Percentiles rank a stretch among this genome's conserved stretches.
Conservation (phyloP, 352 stramenopile genomes). For the Phytophthora pistaciae region DNA sequence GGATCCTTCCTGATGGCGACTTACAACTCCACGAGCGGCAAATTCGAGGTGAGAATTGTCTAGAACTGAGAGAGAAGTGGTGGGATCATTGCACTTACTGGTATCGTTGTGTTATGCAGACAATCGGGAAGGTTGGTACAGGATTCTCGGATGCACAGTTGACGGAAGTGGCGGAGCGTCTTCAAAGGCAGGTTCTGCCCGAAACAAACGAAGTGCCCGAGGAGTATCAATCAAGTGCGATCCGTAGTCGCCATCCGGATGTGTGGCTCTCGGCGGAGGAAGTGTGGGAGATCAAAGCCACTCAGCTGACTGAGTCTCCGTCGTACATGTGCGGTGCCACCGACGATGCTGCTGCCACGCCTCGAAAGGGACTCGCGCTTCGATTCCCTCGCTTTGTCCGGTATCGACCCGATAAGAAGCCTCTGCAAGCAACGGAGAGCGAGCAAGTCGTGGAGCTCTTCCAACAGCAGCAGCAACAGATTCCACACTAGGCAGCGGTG, state of each 20-base stretch:
- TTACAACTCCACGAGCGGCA: slow-evolving; percentile 94
- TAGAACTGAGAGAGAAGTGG: neutral
- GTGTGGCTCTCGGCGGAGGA: slow-evolving; percentile 95
- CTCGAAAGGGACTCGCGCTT: slow-evolving; percentile 93
- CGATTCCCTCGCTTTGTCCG: slow-evolving; percentile 99
- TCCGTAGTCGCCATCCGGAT: slow-evolving; percentile 82
- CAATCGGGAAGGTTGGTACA: slow-evolving; percentile 94
- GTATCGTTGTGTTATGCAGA: slow-evolving; percentile 41
- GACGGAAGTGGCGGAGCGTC: slow-evolving; percentile 60
- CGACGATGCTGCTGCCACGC: slow-evolving; percentile 13
- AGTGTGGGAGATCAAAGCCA: slow-evolving; percentile 99
- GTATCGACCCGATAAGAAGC: slow-evolving; percentile 96
- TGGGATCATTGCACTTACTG: slow-evolving; percentile 1
- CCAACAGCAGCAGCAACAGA: slow-evolving; percentile 50
- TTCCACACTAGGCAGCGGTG: slow-evolving; percentile 16
- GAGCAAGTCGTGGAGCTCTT: slow-evolving; percentile 92
- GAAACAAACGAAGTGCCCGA: slow-evolving; percentile 68
- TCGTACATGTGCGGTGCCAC: slow-evolving; percentile 92
- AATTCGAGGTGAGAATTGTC: slow-evolving; percentile 90
- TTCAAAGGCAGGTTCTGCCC: slow-evolving; percentile 52
- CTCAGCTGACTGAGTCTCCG: slow-evolving; percentile 97
- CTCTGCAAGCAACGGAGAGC: slow-evolving; percentile 94
- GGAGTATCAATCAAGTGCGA: slow-evolving; percentile 48
- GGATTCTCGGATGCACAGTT: slow-evolving; percentile 98
- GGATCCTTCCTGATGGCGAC: slow-evolving; percentile 98